phyloP scores from a whole-genome alignment of 345 rosid species.

The Salix dunnii region DNA sequence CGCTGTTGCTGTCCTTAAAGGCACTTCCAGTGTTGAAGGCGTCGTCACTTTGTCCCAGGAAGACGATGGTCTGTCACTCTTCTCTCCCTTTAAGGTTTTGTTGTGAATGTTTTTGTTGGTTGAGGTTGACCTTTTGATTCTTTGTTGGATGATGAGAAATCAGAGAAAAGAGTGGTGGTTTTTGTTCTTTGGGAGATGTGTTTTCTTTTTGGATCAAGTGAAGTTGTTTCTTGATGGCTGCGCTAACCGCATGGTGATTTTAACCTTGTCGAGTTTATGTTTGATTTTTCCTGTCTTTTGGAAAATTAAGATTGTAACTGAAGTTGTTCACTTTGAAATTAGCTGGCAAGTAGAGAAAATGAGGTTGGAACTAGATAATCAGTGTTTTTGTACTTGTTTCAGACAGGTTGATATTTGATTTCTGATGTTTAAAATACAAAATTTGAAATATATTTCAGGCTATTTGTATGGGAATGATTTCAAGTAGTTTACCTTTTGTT shows the following conservation, averaged over 20 bases:
- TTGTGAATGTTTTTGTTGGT: neutral
- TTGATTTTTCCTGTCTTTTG: neutral
- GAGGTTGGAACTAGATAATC: neutral
- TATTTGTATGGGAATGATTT: neutral
- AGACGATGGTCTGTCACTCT: constrained; percentile 44
- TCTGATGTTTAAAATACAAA: neutral
- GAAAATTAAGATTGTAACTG: neutral
- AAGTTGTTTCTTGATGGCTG: neutral
- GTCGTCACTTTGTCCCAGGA: constrained; percentile 80
- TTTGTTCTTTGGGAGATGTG: neutral
- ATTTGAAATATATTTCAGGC: neutral
- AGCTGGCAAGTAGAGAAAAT: neutral
- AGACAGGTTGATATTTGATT: neutral
- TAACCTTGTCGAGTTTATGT: neutral
- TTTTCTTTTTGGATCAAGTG: neutral
- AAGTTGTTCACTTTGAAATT: neutral
- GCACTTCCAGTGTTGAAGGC: constrained; percentile 77
- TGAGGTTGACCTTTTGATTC: constrained; percentile 3
- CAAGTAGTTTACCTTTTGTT: neutral
- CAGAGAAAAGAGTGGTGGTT: neutral
- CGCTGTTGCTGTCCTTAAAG: constrained; percentile 89
- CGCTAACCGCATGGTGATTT: neutral
- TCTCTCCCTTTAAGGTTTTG: neutral
- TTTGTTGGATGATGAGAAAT: neutral
- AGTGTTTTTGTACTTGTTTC: neutral